These are phyloP conservation scores for Boletus vinaceobasis DNA, from an alignment of 768 basidiomycete genomes.

Conservation along the genomic window DNA sequence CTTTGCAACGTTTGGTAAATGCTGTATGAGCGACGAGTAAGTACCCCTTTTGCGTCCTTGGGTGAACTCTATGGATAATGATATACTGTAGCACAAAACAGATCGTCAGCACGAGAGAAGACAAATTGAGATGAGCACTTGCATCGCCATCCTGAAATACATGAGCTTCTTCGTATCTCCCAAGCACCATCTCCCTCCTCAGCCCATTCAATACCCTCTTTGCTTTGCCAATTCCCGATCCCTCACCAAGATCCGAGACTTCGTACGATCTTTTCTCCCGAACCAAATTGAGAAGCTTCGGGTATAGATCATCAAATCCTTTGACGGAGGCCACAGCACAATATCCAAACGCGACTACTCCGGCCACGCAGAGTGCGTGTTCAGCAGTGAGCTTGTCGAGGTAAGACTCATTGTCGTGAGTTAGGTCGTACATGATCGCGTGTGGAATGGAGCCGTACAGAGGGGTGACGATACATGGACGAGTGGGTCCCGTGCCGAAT, in stretches of 20 bases:
- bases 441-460: constrained; percentile 87
- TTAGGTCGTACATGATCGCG: constrained; percentile 91
- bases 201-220: constrained; percentile 81
- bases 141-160: constrained; percentile 97
- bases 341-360: constrained; percentile 86
- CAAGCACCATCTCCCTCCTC: constrained; percentile 90
- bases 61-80: constrained; percentile 87
- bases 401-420: constrained; percentile 96
- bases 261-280: constrained; percentile 80
- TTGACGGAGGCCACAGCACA: constrained; percentile 92
- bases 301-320: constrained; percentile 96
- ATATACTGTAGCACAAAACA: constrained; percentile 67
- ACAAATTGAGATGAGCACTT: constrained; percentile 32
- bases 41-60: constrained; percentile 86
- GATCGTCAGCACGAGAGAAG: constrained; percentile 2
- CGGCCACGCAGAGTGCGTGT: constrained; percentile 92
- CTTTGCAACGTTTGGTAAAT: constrained; percentile 78
- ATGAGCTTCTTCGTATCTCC: constrained; percentile 86
- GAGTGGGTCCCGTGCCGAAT: constrained; percentile 75
- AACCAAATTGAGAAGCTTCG: constrained; percentile 89
- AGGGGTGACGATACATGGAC: constrained; percentile 71
- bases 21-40: constrained; percentile 90
- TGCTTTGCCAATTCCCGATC: constrained; percentile 54
- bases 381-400: constrained; percentile 89
- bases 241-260: constrained; percentile 51